These are phyloP conservation scores for Brassica napus DNA, from an alignment of 345 rosid genomes.

Conservation along the genomic window DNA sequence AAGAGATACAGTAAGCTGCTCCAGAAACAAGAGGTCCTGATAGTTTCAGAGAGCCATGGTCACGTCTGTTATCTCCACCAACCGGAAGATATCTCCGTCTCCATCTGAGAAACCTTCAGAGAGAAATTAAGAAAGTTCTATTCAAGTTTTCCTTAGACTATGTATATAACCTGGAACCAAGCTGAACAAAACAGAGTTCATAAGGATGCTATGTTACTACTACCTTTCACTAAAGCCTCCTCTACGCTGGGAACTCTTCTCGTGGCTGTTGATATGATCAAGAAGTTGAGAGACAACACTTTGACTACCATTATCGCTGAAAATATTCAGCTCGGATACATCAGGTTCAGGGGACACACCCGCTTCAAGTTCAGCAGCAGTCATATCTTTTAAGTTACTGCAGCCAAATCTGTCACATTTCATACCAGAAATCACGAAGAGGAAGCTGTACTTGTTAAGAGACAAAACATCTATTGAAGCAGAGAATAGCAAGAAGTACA, in stretches of 20 bases:
- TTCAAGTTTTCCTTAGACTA: neutral
- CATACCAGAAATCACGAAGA: neutral
- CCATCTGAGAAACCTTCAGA: slow-evolving; percentile 60
- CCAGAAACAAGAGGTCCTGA: slow-evolving; percentile 82
- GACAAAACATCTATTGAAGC: neutral
- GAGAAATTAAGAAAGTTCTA: neutral
- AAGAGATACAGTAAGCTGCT: slow-evolving; percentile 84
- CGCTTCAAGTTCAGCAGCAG: slow-evolving; percentile 50
- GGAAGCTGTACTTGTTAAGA: neutral
- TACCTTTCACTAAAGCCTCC: slow-evolving; percentile 66
- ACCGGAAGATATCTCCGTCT: slow-evolving; percentile 41
- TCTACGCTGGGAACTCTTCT: slow-evolving; percentile 46
- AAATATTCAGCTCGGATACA: slow-evolving; percentile 41
- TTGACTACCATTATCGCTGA: slow-evolving; percentile 35
- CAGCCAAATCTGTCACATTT: neutral
- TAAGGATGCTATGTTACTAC: neutral
- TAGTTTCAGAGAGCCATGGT: slow-evolving; percentile 46
- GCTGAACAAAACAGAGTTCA: slow-evolving; percentile 4
- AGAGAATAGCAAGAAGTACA: neutral
- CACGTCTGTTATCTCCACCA: slow-evolving; percentile 49
- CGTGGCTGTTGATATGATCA: slow-evolving; percentile 45
- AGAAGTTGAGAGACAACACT: slow-evolving; percentile 43
- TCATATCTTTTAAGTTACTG: slow-evolving; percentile 49
- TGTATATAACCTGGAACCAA: neutral
- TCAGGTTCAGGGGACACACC: slow-evolving; percentile 41